A percentile compares a stretch with the other conserved stretches of the same genome.
These are phyloP conservation scores for Musa itinerans DNA, from an alignment of 176 grass and related monocot genomes.

Conservation along the genomic window DNA sequence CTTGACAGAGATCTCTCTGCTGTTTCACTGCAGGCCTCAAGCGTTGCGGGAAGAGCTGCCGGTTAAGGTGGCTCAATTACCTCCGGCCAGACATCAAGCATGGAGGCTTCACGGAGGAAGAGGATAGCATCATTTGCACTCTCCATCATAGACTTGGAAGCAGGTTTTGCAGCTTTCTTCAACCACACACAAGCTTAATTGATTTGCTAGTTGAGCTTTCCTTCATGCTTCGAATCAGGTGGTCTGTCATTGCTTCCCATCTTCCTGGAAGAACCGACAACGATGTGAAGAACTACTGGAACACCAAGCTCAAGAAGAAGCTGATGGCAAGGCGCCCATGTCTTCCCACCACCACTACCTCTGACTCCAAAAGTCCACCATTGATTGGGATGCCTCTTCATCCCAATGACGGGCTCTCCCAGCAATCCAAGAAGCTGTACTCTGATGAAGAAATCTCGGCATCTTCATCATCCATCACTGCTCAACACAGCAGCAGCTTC, in stretches of 20 bases:
- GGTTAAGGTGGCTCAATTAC: conserved; percentile 20
- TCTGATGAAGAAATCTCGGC: background rate
- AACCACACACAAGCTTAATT: too few species aligned
- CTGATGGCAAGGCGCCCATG: background rate
- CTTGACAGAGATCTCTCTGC: too few species aligned
- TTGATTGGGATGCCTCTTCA: background rate
- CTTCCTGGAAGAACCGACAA: conserved; percentile 21
- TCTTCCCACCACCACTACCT: too few species aligned
- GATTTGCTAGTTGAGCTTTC: too few species aligned
- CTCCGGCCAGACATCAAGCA: conserved; percentile 20
- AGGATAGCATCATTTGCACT: conserved; percentile 14
- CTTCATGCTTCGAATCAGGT: background rate
- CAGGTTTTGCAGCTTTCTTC: background rate
- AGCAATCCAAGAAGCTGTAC: background rate
- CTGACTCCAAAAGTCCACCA: too few species aligned
- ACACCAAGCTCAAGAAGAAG: conserved; percentile 26
- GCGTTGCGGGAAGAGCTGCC: conserved; percentile 20
- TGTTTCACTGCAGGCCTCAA: background rate
- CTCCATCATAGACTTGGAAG: conserved; percentile 10
- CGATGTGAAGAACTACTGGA: conserved; percentile 28
- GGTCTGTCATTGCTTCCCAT: conserved; percentile 22
- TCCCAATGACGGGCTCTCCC: background rate
- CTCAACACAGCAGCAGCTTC: background rate
- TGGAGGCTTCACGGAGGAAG: conserved; percentile 15
- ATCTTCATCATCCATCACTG: background rate